Base-by-base conservation (phyloP, 2,329 filamentous ascomycete species). In the Sarocladium strictum region DNA sequence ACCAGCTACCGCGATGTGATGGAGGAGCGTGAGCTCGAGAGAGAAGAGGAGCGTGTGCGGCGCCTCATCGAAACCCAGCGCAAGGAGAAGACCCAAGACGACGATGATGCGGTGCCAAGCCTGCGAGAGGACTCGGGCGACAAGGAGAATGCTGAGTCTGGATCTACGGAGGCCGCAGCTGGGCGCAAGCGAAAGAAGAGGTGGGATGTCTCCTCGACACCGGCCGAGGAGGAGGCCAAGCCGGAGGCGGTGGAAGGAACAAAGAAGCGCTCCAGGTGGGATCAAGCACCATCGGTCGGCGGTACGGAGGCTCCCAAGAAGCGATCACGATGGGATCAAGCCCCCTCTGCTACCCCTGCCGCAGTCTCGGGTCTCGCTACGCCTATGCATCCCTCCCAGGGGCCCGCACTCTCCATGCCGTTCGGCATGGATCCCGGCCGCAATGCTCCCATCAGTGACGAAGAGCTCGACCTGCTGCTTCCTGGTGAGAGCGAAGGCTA, bases 281-380 rank as follows among this genome's bases (percentile, higher is more conserved):
- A 96, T 64, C 83, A 93, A 66, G 84, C 89, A 29, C 89, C 89
- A 17, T 81, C 82, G 15, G 66, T 81, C 15, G 61, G 67, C 12
- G 77, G 76, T 11, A 79, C 78, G 17, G 86, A 87, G 53, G 78
- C 76, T 19, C 75, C 83, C 24, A 89, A 88, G 72, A 85, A 87
- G 69, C 85, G 88, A 49, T 96, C 90, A 51, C 84, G 93, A 66
- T 97, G 93, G 92, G 93, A 94, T 72, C 87, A 95, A 72, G 91
- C 91, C 40, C 90, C 91, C 15, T 85, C 85, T 53, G 87, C 89
- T 26, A 92, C 89, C 0, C 88, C 89, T 1, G 79, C 90, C 59
- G 86, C 84, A 10, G 83, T 83, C 62, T 80, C 82, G 62, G 89
- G 87, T n/a, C 77, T 91, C 32, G 87, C 85, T 23, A 92, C 88